Evolutionary conservation across 1,284 basidiomycete species (phyloP).

Genomic region (Coniferiporia sulphurascens): DNA sequence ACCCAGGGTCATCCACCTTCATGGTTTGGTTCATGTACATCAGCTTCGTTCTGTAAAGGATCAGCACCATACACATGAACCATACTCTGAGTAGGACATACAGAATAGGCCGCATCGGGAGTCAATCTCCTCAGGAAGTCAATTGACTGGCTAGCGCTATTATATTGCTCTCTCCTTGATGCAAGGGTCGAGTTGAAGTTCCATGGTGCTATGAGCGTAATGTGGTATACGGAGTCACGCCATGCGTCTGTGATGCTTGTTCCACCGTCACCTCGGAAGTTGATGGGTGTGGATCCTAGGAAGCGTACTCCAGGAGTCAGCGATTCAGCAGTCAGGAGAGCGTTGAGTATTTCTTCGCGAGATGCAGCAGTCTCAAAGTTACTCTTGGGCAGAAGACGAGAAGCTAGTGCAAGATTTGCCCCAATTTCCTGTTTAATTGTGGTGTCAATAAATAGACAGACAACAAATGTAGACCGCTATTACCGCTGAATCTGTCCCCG

Average conservation of each 20-base stretch:
- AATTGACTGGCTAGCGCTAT: constrained; percentile 21
- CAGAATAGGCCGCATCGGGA: constrained; percentile 21
- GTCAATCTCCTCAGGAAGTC: constrained; percentile 23
- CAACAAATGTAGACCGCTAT: constrained; percentile 6
- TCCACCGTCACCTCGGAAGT: constrained; percentile 20
- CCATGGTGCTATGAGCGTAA: constrained; percentile 24
- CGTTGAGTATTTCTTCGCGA: constrained; percentile 32
- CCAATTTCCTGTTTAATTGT: constrained; percentile 36
- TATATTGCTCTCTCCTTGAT: constrained; percentile 21
- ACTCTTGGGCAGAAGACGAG: constrained; percentile 37
- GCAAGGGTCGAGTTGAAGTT: constrained; percentile 25
- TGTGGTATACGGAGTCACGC: constrained; percentile 25
- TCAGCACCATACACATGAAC: not conserved
- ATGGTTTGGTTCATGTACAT: constrained; percentile 9
- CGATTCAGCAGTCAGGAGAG: constrained; percentile 29
- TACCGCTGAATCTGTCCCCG: constrained; percentile 25
- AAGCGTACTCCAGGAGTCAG: constrained; percentile 22
- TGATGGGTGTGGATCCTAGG: constrained; percentile 25
- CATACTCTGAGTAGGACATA: not conserved
- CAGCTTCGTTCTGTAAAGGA: constrained; percentile 1
- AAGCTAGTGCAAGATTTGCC: constrained; percentile 35
- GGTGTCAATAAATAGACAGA: not conserved
- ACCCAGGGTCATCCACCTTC: not conserved
- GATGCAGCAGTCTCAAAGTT: constrained; percentile 31
- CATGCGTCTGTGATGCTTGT: constrained; percentile 27